Conservation (phyloP, 2,329 filamentous ascomycete genomes). For the Chaetothyriales sp. region DNA sequence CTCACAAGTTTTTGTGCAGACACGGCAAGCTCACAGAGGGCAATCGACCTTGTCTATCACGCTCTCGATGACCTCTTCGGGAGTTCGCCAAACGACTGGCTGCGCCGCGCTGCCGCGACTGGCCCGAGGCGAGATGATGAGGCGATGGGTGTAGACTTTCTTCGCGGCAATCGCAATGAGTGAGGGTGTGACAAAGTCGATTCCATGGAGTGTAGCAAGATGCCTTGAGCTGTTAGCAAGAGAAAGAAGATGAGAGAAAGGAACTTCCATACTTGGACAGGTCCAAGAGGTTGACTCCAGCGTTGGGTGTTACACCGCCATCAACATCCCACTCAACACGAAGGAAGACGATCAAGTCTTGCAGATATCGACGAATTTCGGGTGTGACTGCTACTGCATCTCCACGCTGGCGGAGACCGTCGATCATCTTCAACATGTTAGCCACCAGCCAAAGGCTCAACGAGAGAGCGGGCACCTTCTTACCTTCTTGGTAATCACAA, state of each 20-base stretch:
- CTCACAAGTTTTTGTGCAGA: too few species aligned
- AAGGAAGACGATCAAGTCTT: conserved; percentile 76
- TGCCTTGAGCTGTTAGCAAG: conserved; percentile 27
- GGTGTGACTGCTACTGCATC: conserved; percentile 50
- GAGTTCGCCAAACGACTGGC: conserved; percentile 31
- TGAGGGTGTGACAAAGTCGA: conserved; percentile 70
- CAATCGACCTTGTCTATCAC: too few species aligned
- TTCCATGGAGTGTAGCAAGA: conserved; percentile 65
- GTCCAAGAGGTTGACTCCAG: conserved; percentile 60
- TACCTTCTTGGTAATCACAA: not conserved
- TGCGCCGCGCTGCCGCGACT: conserved; percentile 56
- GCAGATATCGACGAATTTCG: conserved; percentile 68
- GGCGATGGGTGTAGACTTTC: conserved; percentile 78
- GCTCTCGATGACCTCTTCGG: conserved; percentile 31
- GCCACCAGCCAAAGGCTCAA: not conserved
- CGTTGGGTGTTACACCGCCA: conserved; percentile 59
- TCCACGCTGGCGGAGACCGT: conserved; percentile 43
- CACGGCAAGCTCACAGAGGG: too few species aligned
- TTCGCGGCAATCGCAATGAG: conserved; percentile 66
- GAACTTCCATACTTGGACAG: conserved; percentile 39
- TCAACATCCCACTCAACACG: conserved; percentile 74
- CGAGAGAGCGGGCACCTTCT: not conserved
- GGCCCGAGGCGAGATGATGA: conserved; percentile 51
- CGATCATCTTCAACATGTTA: conserved; percentile 27
- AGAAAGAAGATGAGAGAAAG: not conserved